phyloP scores from a whole-genome alignment of 352 stramenopile genomes.

The Globisporangium parvum region DNA sequence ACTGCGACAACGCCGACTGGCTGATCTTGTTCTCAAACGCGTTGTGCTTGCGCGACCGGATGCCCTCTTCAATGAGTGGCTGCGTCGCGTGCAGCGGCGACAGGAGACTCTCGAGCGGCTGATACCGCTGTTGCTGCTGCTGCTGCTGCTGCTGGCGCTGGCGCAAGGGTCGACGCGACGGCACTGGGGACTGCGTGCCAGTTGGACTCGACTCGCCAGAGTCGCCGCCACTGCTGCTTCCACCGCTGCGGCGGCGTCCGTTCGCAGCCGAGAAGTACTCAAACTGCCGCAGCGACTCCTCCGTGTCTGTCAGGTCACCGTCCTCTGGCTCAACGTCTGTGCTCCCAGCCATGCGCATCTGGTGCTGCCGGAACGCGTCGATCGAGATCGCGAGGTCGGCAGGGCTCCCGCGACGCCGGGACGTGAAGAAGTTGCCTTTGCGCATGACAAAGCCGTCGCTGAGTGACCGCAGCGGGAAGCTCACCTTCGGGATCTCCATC shows the following conservation, averaged over 20 bases:
- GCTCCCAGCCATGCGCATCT: constrained; percentile 47
- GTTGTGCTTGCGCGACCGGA: constrained; percentile 15
- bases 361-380: constrained; percentile 65
- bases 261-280: constrained; percentile 27
- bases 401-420: constrained; percentile 60
- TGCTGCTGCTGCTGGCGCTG: constrained; percentile 17
- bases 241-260: neutral
- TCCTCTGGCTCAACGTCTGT: constrained; percentile 27
- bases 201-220: constrained; percentile 6
- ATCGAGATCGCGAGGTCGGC: constrained; percentile 72
- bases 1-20: constrained; percentile 4
- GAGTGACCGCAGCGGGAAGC: constrained; percentile 62
- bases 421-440: constrained; percentile 51
- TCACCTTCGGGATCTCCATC: constrained; percentile 47
- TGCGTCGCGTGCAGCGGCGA: constrained; percentile 14
- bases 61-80: constrained; percentile 15
- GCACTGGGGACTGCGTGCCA: constrained; percentile 15
- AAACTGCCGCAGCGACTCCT: constrained; percentile 32
- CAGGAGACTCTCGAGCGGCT: constrained; percentile 1
- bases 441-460: constrained; percentile 74
- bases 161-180: constrained; percentile 20
- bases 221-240: neutral
- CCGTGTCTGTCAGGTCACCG: constrained; percentile 29
- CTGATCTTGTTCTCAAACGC: constrained; percentile 19
- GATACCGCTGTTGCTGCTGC: constrained; percentile 8